Base-by-base conservation (phyloP, 2,329 filamentous ascomycete species). In the Diplodia sapinea region DNA sequence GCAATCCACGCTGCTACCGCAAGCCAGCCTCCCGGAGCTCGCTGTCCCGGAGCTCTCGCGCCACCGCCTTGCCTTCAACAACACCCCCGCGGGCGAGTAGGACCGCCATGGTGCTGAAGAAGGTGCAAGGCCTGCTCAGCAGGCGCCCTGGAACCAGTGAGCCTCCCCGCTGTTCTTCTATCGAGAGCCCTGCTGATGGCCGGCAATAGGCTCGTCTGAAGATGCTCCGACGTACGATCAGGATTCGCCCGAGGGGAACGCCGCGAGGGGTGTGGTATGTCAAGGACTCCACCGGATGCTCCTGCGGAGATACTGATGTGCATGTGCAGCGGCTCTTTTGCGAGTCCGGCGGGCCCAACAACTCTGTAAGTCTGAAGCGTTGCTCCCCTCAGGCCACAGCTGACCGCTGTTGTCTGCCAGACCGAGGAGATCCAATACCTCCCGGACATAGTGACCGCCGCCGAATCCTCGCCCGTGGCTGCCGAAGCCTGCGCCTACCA, bases 391-490 rank as follows among this genome's bases (percentile, higher is more conserved):
- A 47, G 51, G 63, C 33, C 33, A 26, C 15, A n/a, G 36, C 54
- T 63, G 43, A 47, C 51, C 47, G 43, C 38, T 67, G 78, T 66
- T 20, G 9, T n/a, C 3, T 29, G 3, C n/a, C 68, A 93, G 86
- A 92, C 90, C 76, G 91, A 96, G 78, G 95, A 98, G 82, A 93
- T 96, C 70, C 89, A 97, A 69, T 92, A 94, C 76, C 90, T 98
- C 43, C 95, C 95, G 9, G 88, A 90, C 68, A 97, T 99, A 72
- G 95, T 99, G 82, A 95, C 98, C 76, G 88, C 91, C 64, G 94
- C 94, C 82, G 95, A 98, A 79, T 97, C 94, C 33, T 96, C 92
- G 56, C 94, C 95, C 9, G 83, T 84, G 56, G 95, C 95, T 6
- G 94, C 94, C 29, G 88, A 89, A 71, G 91, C 94, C 74, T 92